These are phyloP conservation scores for Phellinidium pouzarii DNA, from an alignment of 1,284 basidiomycete genomes.

Conservation along the genomic window DNA sequence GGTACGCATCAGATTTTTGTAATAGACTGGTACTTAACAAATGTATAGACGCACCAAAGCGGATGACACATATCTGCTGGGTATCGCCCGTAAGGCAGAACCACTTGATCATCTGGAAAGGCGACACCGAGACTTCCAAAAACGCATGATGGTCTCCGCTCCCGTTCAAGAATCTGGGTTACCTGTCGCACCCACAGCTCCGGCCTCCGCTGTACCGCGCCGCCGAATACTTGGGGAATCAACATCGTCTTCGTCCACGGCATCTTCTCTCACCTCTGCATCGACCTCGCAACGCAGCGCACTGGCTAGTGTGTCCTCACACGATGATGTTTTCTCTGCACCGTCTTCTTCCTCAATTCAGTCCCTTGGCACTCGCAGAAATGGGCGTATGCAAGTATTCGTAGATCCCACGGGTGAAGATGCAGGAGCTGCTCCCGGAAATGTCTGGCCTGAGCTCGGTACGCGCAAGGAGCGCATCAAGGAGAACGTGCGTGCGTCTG, in stretches of 20 bases:
- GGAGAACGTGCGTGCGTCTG: slow-evolving; percentile 63
- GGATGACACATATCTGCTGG: slow-evolving; percentile 82
- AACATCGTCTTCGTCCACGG: slow-evolving; percentile 22
- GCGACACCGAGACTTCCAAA: slow-evolving; percentile 76
- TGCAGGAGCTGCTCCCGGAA: slow-evolving; percentile 31
- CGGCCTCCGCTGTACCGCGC: slow-evolving; percentile 15
- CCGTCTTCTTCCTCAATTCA: slow-evolving; percentile 9
- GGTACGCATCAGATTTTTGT: slow-evolving; percentile 37
- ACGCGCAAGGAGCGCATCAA: slow-evolving; percentile 68
- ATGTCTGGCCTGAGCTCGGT: slow-evolving; percentile 62
- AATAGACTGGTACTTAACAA: background rate
- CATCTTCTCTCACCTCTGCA: slow-evolving; percentile 27
- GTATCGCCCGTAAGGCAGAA: slow-evolving; percentile 72
- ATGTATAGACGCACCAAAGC: slow-evolving; percentile 69
- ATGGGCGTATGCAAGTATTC: slow-evolving; percentile 58
- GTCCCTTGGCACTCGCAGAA: slow-evolving; percentile 34
- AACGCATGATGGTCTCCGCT: slow-evolving; percentile 60
- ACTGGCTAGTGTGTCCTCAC: slow-evolving; percentile 17
- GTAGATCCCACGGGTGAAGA: slow-evolving; percentile 56
- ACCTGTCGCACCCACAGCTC: slow-evolving; percentile 27
- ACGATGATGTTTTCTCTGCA: slow-evolving; percentile 14
- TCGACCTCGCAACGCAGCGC: slow-evolving; percentile 25
- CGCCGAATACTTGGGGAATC: slow-evolving; percentile 18
- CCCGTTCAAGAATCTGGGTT: slow-evolving; percentile 28
- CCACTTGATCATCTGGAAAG: slow-evolving; percentile 73